Evolutionary conservation across 371 early-diverging fungal species (phyloP).

Genomic region (Rhizopus arrhizus): DNA sequence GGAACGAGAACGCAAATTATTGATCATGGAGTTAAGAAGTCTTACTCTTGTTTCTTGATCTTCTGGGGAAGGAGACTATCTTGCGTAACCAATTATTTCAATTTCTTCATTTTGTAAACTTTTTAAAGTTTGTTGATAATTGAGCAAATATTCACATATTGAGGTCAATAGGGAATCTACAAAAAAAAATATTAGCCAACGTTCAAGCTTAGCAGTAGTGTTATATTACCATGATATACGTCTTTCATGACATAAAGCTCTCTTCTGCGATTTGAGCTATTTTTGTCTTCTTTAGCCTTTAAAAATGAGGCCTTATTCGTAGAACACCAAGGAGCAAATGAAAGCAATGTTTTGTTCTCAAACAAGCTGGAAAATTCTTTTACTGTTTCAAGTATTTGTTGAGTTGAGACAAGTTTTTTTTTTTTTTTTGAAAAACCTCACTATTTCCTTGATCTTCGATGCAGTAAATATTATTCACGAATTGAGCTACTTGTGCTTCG

Average conservation of each 20-base stretch:
- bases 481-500: slow-evolving; percentile 13
- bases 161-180: slow-evolving; percentile 1
- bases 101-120: slow-evolving; percentile 9
- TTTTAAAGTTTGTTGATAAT: slow-evolving; percentile 14
- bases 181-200: slow-evolving; percentile 6
- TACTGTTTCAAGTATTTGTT: slow-evolving; percentile 9
- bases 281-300: slow-evolving; percentile 2
- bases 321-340: slow-evolving; percentile 18
- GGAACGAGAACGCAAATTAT: slow-evolving; percentile 18
- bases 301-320: not conserved
- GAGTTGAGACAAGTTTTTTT: not conserved
- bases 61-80: slow-evolving; percentile 17
- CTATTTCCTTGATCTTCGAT: slow-evolving; percentile 1
- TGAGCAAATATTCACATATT: slow-evolving; percentile 10
- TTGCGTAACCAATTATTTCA: slow-evolving; percentile 22
- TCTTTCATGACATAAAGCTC: slow-evolving; percentile 3
- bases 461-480: slow-evolving; percentile 11
- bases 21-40: slow-evolving; percentile 17
- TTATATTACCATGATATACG: slow-evolving; percentile 1
- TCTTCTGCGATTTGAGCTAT: slow-evolving; percentile 1
- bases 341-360: slow-evolving; percentile 2
- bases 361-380: slow-evolving; percentile 1
- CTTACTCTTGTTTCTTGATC: slow-evolving; percentile 11
- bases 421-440: slow-evolving; percentile 4
- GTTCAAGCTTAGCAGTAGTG: slow-evolving; percentile 5